Base-by-base conservation (phyloP, 108 stramenopile species). In the Skeletonema potamos region DNA sequence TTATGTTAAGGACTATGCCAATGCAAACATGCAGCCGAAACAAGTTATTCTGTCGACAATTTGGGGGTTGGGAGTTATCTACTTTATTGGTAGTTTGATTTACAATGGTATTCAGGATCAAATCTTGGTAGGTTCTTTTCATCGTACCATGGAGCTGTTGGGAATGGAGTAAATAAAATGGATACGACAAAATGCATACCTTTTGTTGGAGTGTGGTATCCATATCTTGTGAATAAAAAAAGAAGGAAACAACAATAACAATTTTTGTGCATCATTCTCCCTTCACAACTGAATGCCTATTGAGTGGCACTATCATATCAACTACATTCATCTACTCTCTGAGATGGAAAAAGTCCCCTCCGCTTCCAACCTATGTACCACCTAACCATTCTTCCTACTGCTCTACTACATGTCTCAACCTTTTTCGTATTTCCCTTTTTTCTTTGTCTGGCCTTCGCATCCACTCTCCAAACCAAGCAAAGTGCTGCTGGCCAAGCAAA, bases 1-100 rank as follows among this genome's bases (percentile, higher is more conserved):
- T 18, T 76, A 54, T 33, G 66, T 66, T 24, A 76, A 79, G 56
- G 82, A 83, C 24, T 83, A 80, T 60, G 79, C 79, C 17, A 80
- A 80, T 68, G 79, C 79, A 26, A 80, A 80, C 27, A 80, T 80
- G 79, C 28, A 37, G 0, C 71, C 72, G 4, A 80, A 80, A 43
- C 79, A 80, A 30, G 79, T 80, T 12, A 58, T 54, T 43, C 29
- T 80, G 57, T 58, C 30, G 30, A 73, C 79, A 9, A 34, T 80
- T 22, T 80, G 79, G 79, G 79, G 66, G 9, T 4, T 73, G 6
- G 79, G 71, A 11, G 79, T 80, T 32, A 30, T 80, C 33, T 80
- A 80, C 62, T 80, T 80, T 55, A 41, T 80, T 64, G 79, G 57
- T 12, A 73, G 54, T 36, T 59, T 80, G 67, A 59, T 60, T 39